Percentiles rank a stretch among this genome's conserved stretches.
Conservation (phyloP, 495 filamentous ascomycete species). For the Neurospora sp. region DNA sequence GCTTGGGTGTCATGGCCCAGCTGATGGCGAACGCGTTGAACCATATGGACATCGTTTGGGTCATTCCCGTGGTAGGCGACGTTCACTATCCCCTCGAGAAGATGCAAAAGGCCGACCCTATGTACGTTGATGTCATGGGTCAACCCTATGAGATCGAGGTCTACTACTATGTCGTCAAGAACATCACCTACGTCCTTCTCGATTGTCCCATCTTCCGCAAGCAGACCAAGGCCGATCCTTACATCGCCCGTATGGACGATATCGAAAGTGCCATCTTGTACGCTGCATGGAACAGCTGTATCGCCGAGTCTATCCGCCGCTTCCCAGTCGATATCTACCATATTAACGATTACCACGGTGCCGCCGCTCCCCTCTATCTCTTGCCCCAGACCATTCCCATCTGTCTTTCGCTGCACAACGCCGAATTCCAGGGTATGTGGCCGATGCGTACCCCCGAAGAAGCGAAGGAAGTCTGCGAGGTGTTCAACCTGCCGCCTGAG, state of each 20-base stretch:
- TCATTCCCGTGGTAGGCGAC: conserved; percentile 65
- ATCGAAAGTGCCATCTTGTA: conserved; percentile 64
- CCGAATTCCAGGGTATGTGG: conserved; percentile 67
- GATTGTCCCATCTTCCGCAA: conserved; percentile 63
- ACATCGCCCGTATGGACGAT: conserved; percentile 66
- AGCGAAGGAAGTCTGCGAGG: conserved; percentile 56
- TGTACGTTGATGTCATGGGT: conserved; percentile 56
- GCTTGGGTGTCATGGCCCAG: conserved; percentile 61
- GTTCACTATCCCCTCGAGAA: conserved; percentile 52
- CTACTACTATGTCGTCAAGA: conserved; percentile 54
- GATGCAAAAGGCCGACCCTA: conserved; percentile 45
- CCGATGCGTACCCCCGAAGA: conserved; percentile 62
- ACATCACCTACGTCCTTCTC: conserved; percentile 64
- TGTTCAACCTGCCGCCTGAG: conserved; percentile 51
- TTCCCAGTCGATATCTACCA: conserved; percentile 66
- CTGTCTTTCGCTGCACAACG: conserved; percentile 44
- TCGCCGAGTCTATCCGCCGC: conserved; percentile 49
- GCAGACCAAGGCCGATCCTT: conserved; percentile 56
- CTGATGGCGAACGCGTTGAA: conserved; percentile 61
- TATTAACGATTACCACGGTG: conserved; percentile 74
- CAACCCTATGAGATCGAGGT: conserved; percentile 54
- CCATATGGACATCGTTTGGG: conserved; percentile 63
- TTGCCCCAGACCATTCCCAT: conserved; percentile 52
- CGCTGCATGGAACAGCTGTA: conserved; percentile 65
- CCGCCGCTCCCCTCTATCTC: conserved; percentile 60